Conservation (phyloP, 1,284 basidiomycete species). For the Leccinum angustisporum region DNA sequence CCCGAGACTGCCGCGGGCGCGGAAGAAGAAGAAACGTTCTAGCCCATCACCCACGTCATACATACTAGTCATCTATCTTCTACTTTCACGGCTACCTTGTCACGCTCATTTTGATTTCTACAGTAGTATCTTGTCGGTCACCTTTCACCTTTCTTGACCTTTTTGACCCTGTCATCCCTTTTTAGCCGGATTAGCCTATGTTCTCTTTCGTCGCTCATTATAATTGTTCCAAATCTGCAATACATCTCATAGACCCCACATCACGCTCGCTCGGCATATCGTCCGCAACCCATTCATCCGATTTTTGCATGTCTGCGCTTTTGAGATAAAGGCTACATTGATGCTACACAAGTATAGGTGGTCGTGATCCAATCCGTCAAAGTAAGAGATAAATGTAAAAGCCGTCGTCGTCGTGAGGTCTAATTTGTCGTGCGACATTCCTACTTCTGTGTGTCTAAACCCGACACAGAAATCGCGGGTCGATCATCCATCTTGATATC, state of each 20-base stretch:
- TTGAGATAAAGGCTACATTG: constrained; percentile 31
- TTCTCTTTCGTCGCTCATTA: constrained; percentile 17
- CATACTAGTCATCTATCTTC: constrained; percentile 5
- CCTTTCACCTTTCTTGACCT: constrained; percentile 9
- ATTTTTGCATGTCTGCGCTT: constrained; percentile 6
- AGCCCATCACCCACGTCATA: constrained; percentile 15
- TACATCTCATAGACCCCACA: constrained; percentile 26
- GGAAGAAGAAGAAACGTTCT: constrained; percentile 64
- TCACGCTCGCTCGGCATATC: neutral
- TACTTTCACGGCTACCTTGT: constrained; percentile 11
- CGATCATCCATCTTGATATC: constrained; percentile 45
- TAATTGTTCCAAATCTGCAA: constrained; percentile 31
- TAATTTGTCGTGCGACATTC: neutral
- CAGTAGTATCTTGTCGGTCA: constrained; percentile 10
- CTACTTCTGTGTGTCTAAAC: constrained; percentile 19
- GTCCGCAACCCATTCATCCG: constrained; percentile 7
- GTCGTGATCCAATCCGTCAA: constrained; percentile 17
- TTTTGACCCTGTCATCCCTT: constrained; percentile 3
- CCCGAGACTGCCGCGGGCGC: constrained; percentile 47
- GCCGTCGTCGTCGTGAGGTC: neutral
- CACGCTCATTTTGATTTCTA: constrained; percentile 19
- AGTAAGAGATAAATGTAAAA: neutral
- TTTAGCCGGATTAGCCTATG: constrained; percentile 23
- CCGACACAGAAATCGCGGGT: constrained; percentile 37
- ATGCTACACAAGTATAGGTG: constrained; percentile 25